Evolutionary conservation across 441 rosid genomes (phyloP), one percentile per base, ranked within the genome.

Genomic region (Theobroma grandiflorum): DNA sequence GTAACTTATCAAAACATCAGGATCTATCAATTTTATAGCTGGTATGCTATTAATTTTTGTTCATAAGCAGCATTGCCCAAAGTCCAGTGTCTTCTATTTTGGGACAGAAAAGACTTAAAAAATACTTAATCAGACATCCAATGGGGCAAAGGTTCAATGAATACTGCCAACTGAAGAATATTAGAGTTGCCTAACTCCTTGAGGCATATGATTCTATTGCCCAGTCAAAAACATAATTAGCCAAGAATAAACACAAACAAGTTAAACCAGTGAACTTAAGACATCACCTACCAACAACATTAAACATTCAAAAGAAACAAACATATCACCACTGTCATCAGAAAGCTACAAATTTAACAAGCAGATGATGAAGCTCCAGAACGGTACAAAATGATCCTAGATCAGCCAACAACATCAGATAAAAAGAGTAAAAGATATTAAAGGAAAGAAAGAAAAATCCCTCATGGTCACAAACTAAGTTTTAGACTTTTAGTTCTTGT

Each of bases 401-500:
- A 67, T 42, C 47, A 50, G 43, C 31, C 43, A 72, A 35, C 33
- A 35, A 52, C 18, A 16, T 14, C 14, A 55, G 38, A 47, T 49
- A 8, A 20, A 70, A 31, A 31, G 20, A 47, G 53, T 20, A 45
- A 45, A 45, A 4, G 6, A 42, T 4, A 6, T 45, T 43, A 1
- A 45, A 14, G 20, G 50, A 26, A 45, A 47, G 72, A 22, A 68
- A 20, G n/a, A 16, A 71, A 45, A 18, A 71, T 35, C 49, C 26
- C 22, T 42, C 33, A 16, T 9, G 70, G 78, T 75, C 59, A 59
- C 33, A 52, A 75, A 70, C 74, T 31, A 70, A 49, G 62, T 22
- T 57, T 57, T 57, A 57, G 31, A 20, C 62, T 20, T 57, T 8
- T n/a, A 57, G 22, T 4, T 70, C 33, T 16, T 3, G 14, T 12